Evolutionary conservation across 2,329 filamentous ascomycete species (phyloP), one percentile per base, ranked within the genome.

Genomic region (Dothideomycetes sp.): DNA sequence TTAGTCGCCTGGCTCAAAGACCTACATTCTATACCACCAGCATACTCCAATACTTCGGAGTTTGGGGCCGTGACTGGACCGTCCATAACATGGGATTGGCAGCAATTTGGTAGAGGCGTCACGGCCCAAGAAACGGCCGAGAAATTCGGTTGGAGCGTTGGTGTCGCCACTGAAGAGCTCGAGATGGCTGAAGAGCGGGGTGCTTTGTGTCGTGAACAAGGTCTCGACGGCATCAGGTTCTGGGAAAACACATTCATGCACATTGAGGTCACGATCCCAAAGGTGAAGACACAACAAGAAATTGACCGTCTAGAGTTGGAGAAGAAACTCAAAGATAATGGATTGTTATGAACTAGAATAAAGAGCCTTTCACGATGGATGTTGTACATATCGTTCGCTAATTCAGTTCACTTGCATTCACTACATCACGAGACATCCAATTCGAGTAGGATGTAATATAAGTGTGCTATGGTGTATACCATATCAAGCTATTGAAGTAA

Each of bases 131-230:
- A 96, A 55, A 77, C 79, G 0, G 91, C 91, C 0, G 84, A 93
- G 60, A 71, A 78, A 35, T 98, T 98, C 62, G 85, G 88, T 5
- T 98, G 91, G 91, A 96, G 91, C 58, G 82, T 98, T 6, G 91
- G 91, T 7, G 89, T 98, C 16, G 91, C 91, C 1, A 84, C 82
- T 45, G 91, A 96, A 59, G 91, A 98, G 64, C 70, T 98, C 10
- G 84, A 95, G 58, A 95, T 98, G 89, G 88, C 88, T 0, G 91
- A 98, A 61, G 89, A 96, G 59, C 78, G 75, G 42, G 91, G 91
- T 0, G 77, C 79, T 3, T 60, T 98, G 15, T 96, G 89, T 59
- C 80, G 91, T 33, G 91, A 98, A 59, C 88, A 94, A 53, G 82
- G 86, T 4, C 76, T 96, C 11, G 88, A 95, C 59, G 91, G 91